Conservation (phyloP, 257 asterid species). For the Striga asiatica region DNA sequence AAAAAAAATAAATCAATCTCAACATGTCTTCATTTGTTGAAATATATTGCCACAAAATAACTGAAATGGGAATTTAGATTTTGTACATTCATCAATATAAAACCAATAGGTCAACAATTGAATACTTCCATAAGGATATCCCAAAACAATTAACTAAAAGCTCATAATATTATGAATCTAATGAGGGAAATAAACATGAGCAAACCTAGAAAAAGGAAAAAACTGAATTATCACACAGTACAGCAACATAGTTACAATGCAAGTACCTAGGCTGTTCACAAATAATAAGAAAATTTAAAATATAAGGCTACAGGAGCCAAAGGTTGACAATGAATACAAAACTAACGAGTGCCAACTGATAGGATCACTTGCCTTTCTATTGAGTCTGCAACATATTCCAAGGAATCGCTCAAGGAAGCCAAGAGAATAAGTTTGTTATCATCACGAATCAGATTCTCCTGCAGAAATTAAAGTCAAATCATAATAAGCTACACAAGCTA, state of each 20-base stretch:
- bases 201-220: not conserved
- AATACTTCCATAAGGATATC: not conserved
- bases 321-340: conserved; percentile 3
- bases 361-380: conserved; percentile 70
- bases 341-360: conserved; percentile 14
- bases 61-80: conserved; percentile 3
- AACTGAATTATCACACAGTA: conserved; percentile 1
- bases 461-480: conserved; percentile 20
- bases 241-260: not conserved
- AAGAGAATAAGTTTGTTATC: conserved; percentile 81
- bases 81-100: not conserved
- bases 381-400: conserved; percentile 93
- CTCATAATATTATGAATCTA: conserved; percentile 8
- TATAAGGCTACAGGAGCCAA: not conserved
- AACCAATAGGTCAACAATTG: not conserved
- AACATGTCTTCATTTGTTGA: not conserved
- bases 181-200: not conserved
- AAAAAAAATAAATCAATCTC: too few species aligned
- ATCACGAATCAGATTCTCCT: conserved; percentile 96
- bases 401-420: conserved; percentile 95
- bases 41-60: not conserved
- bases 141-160: not conserved
- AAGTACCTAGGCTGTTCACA: not conserved
- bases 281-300: not conserved
- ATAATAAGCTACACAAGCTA: conserved; percentile 7